Percentiles rank a stretch among this genome's conserved stretches.
phyloP scores from a whole-genome alignment of 2,329 filamentous ascomycete species.

The Dactylellina parvicollis region DNA sequence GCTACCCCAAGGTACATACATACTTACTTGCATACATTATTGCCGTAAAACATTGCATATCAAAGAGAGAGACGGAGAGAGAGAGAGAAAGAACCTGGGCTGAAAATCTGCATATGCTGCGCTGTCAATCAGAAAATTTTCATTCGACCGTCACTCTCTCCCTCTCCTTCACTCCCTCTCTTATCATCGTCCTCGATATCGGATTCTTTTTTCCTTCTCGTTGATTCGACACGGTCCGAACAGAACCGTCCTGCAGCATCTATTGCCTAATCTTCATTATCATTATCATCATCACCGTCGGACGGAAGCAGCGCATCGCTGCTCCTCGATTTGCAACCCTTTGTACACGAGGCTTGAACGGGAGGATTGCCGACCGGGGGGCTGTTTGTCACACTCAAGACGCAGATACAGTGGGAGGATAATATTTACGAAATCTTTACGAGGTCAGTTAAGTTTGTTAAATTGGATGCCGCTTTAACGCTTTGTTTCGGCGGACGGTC shows the following conservation, averaged over 20 bases:
- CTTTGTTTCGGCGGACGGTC: constrained; percentile 23
- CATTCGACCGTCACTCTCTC: constrained; percentile 8
- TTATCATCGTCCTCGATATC: constrained; percentile 29
- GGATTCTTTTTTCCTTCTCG: background rate
- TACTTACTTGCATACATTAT: constrained; percentile 48
- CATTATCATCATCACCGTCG: constrained; percentile 13
- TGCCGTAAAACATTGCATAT: constrained; percentile 49
- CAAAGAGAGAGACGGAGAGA: constrained; percentile 17
- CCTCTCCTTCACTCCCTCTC: constrained; percentile 7
- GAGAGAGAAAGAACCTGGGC: constrained; percentile 31
- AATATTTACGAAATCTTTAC: constrained; percentile 16
- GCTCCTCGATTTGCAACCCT: constrained; percentile 17
- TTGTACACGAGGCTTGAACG: constrained; percentile 11
- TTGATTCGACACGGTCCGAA: background rate
- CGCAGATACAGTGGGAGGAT: constrained; percentile 24
- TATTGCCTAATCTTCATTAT: constrained; percentile 31
- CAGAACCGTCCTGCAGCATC: constrained; percentile 17
- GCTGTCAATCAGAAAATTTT: constrained; percentile 53
- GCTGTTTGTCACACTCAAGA: constrained; percentile 40
- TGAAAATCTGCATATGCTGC: constrained; percentile 52
- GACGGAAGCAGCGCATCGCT: constrained; percentile 46
- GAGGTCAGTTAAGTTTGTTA: constrained; percentile 36
- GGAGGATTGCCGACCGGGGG: constrained; percentile 37
- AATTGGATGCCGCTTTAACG: constrained; percentile 27
- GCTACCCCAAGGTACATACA: constrained; percentile 43